These are phyloP conservation scores for Blastobotrys capitulatus DNA, from an alignment of 1,139 yeast genomes.

Conservation along the genomic window DNA sequence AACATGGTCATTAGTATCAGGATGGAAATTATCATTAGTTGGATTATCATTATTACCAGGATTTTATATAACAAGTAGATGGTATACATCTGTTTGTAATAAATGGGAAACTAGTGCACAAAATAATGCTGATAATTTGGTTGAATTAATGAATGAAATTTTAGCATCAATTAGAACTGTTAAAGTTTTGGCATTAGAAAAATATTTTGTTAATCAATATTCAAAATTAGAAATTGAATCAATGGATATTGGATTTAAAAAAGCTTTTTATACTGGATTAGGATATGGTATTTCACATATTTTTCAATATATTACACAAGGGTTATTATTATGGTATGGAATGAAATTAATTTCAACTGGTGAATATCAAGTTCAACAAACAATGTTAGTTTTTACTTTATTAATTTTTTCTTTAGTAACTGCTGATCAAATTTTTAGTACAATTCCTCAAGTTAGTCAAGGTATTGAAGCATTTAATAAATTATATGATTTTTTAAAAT, in stretches of 20 bases:
- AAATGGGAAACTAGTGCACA: slow-evolving; percentile 57
- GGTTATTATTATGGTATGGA: slow-evolving; percentile 71
- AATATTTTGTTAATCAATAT: slow-evolving; percentile 43
- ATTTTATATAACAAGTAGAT: slow-evolving; percentile 45
- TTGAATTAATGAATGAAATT: slow-evolving; percentile 52
- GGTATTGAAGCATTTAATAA: slow-evolving; percentile 42
- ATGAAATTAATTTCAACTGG: slow-evolving; percentile 54
- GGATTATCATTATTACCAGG: slow-evolving; percentile 71
- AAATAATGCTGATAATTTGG: slow-evolving; percentile 48
- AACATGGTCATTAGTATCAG: slow-evolving; percentile 70
- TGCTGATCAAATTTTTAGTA: slow-evolving; percentile 52
- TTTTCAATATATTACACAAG: slow-evolving; percentile 56
- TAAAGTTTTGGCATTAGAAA: slow-evolving; percentile 47
- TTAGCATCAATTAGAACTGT: slow-evolving; percentile 60
- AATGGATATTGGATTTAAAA: slow-evolving; percentile 24
- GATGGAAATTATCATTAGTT: slow-evolving; percentile 83
- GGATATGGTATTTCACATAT: slow-evolving; percentile 57
- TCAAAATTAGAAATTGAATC: slow-evolving; percentile 26
- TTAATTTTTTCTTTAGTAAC: slow-evolving; percentile 67
- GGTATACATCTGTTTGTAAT: slow-evolving; percentile 50
- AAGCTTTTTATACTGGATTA: slow-evolving; percentile 39
- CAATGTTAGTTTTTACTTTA: slow-evolving; percentile 66
- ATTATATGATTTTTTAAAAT: background rate
- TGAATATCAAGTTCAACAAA: slow-evolving; percentile 49
- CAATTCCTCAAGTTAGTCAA: slow-evolving; percentile 70